Conservation (phyloP, 805 yeast species). For the Geotrichum ghanense region DNA sequence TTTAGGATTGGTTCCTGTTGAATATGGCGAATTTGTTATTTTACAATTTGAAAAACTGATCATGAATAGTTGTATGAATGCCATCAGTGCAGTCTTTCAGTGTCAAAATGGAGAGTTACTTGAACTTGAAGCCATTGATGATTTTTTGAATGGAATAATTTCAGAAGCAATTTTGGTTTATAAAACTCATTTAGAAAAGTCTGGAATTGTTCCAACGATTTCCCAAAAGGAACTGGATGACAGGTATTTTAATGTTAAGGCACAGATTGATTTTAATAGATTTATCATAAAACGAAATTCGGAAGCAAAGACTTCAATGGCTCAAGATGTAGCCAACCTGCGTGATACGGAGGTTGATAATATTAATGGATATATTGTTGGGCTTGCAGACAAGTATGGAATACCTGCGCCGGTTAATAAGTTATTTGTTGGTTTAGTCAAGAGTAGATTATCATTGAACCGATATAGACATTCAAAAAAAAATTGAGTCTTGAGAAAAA, state of each 20-base stretch:
- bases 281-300: constrained; percentile 37
- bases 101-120: constrained; percentile 67
- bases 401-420: constrained; percentile 36
- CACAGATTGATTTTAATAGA: constrained; percentile 27
- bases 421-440: constrained; percentile 36
- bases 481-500: too few relatives aligned
- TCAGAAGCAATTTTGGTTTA: constrained; percentile 36
- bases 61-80: constrained; percentile 74
- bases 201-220: background rate
- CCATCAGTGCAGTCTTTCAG: constrained; percentile 66
- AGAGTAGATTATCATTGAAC: constrained; percentile 19
- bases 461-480: too few relatives aligned
- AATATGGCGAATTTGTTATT: constrained; percentile 36
- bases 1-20: constrained; percentile 13
- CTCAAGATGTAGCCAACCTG: constrained; percentile 46
- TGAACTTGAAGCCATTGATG: constrained; percentile 26
- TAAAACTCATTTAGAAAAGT: constrained; percentile 10
- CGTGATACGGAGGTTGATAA: constrained; percentile 67
- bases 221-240: background rate
- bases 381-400: constrained; percentile 37
- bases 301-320: constrained; percentile 57
- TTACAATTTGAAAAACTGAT: constrained; percentile 67
- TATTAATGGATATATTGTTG: constrained; percentile 70
- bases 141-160: constrained; percentile 32
- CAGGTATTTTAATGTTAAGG: constrained; percentile 8